Base-by-base conservation (phyloP, 2,329 filamentous ascomycete species). In the Trichophyton schoenleinii region DNA sequence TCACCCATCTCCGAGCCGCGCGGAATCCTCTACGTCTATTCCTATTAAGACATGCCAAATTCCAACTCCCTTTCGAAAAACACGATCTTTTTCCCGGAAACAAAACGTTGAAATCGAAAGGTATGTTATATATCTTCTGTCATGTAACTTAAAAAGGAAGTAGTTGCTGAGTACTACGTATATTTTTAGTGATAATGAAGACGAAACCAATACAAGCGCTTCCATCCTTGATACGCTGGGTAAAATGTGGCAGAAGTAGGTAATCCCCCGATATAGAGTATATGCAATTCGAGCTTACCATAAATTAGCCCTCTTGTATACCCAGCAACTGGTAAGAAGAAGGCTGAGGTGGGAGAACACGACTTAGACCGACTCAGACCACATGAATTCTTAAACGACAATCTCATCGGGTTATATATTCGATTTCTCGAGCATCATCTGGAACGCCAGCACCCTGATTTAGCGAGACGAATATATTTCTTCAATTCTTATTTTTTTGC, bases 401-500 rank as follows among this genome's bases (percentile, higher is more conserved):
- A 90, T 68, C 77, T 99, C 31, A 88, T 99, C 66, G 85, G 83
- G 58, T 96, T 96, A 70, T 96, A 95, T 70, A 79, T 96, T 61
- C 85, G 87, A 34, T 88, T 85, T 66, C 76, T 92, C 4, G 85
- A 91, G 69, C 76, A 81, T 62, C 74, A 81, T 48, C 72, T 87
- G 41, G 80, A 84, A 64, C 73, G 77, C 44, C 76, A 80, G 9
- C 78, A 80, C 1, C 80, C 83, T 0, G 77, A 83, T 53, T 67
- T 85, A 3, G 76, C 84, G 0, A 78, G 83, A 63, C 83, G 84
- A 59, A 84, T 95, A 2, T 89, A 95, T 71, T 88, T 96, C 67
- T 92, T 95, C 77, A 97, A 91, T 71, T 94, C 89, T 0, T 96
- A 90, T 73, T 96, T 97, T 74, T 97, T 88, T 70, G 84, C 87